Base-by-base conservation (phyloP, 768 basidiomycete species). In the Auriculariales sp. region DNA sequence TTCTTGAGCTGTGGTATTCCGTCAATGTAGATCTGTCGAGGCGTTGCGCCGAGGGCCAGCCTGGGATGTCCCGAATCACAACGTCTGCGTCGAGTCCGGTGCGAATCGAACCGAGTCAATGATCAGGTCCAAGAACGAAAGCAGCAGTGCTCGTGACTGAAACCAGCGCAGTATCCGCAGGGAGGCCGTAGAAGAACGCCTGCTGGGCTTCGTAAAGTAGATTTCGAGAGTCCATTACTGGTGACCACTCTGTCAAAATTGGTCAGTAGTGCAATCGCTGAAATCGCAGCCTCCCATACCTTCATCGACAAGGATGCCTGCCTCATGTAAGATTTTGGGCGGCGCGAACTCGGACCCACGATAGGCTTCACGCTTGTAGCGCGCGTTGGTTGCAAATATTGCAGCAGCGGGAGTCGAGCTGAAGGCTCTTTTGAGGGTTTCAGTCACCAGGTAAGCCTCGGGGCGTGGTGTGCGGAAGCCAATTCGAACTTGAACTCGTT, bases 11-110 rank as follows among this genome's bases (percentile, higher is more conserved):
- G 89, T 0, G 82, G 59, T 45, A 91, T 81, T 2, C 89, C 90
- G 57, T 93, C 89, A 52, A 91, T 86, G 64, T 73, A 88, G 7
- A 87, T 84, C 66, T 90, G 86, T 46, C 72, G 69, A 3, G 87
- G 87, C 0, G 85, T 79, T 19, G 86, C 84, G 19, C 84, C 84
- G 10, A 91, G 68, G 1, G 77, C 68, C 12, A 92, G 70, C 1
- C 88, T 88, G 88, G 85, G 31, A 74, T 77, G 56, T 83, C 81
- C 81, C 81, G 83, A 2, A 87, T 57, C 11, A 88, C 79, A 47
- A 87, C 42, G 64, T 89, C 82, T 54, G 83, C 83, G 58, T 87
- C 83, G 61, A 79, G 79, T 4, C 83, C 81, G 77, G 36, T 24
- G 17, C n/a, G 74, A 33, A 86, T 57, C 54, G 69, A 79, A 4